Conservation (phyloP, 805 yeast genomes). For the Wickerhamomyces chaumierensis region DNA sequence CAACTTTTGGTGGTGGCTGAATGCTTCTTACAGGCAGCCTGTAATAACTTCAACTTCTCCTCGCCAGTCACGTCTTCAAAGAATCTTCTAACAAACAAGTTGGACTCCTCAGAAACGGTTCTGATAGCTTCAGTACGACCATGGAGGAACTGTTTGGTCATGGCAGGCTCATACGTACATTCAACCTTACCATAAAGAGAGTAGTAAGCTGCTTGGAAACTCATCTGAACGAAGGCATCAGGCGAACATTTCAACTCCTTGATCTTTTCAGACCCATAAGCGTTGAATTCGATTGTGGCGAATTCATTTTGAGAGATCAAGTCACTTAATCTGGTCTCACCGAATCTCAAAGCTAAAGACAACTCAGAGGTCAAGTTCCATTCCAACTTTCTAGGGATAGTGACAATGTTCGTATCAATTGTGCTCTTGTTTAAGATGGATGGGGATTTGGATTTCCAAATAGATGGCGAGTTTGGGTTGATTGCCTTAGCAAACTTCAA, state of each 20-base stretch:
- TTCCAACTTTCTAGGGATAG: slow-evolving; percentile 78
- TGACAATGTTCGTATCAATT: slow-evolving; percentile 36
- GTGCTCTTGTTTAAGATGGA: slow-evolving; percentile 31
- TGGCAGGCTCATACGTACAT: slow-evolving; percentile 92
- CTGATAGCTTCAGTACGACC: slow-evolving; percentile 92
- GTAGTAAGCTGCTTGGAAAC: slow-evolving; percentile 85
- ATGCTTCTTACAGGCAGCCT: slow-evolving; percentile 64
- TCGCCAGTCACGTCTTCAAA: slow-evolving; percentile 55
- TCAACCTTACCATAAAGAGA: slow-evolving; percentile 89
- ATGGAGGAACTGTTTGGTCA: slow-evolving; percentile 80
- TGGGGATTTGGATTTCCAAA: slow-evolving; percentile 50
- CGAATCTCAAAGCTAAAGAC: slow-evolving; percentile 73
- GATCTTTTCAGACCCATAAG: slow-evolving; percentile 65
- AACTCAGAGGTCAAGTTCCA: slow-evolving; percentile 78
- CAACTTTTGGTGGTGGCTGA: slow-evolving; percentile 55
- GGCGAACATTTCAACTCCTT: slow-evolving; percentile 74
- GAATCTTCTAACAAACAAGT: slow-evolving; percentile 72
- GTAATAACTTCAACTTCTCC: slow-evolving; percentile 44
- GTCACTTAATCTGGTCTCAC: slow-evolving; percentile 82
- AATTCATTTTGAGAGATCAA: slow-evolving; percentile 85
- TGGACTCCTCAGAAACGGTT: slow-evolving; percentile 72
- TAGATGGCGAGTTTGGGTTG: slow-evolving; percentile 56
- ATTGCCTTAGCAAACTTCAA: slow-evolving; percentile 77
- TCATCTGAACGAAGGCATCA: slow-evolving; percentile 91
- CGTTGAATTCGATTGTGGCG: slow-evolving; percentile 58